phyloP scores from a whole-genome alignment of 139 green algal species.

The Chlamydomonas sp. region DNA sequence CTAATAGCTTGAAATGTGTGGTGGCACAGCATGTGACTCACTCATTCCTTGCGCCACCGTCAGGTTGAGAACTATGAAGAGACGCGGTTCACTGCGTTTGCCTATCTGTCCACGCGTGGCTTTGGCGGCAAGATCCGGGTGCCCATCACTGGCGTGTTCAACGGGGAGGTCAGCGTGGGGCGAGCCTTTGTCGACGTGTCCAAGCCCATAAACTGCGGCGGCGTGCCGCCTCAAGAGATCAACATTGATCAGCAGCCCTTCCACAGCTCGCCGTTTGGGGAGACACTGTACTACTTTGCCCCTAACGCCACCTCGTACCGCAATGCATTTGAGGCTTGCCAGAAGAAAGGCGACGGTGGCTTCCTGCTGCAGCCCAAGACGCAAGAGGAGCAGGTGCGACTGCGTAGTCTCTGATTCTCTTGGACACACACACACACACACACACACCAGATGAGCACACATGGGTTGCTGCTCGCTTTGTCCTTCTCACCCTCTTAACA shows the following conservation, averaged over 20 bases:
- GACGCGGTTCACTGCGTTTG: not conserved
- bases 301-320: not conserved
- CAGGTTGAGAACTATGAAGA: not conserved
- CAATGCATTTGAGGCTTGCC: not conserved
- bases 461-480: too few species aligned
- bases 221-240: not conserved
- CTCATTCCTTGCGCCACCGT: not conserved
- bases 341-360: not conserved
- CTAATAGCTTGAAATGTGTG: too few species aligned
- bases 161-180: not conserved
- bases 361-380: constrained; percentile 1
- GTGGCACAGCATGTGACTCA: too few species aligned
- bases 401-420: too few species aligned
- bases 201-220: not conserved
- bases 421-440: too few species aligned
- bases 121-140: not conserved
- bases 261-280: not conserved
- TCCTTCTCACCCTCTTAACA: too few species aligned
- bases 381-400: not conserved
- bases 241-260: not conserved
- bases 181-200: not conserved
- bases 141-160: not conserved
- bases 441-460: too few species aligned
- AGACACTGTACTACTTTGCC: not conserved
- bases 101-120: not conserved